Percentiles rank a stretch among this genome's conserved stretches.
phyloP scores from a whole-genome alignment of 768 basidiomycete species.

The Butyriboletus loyo region DNA sequence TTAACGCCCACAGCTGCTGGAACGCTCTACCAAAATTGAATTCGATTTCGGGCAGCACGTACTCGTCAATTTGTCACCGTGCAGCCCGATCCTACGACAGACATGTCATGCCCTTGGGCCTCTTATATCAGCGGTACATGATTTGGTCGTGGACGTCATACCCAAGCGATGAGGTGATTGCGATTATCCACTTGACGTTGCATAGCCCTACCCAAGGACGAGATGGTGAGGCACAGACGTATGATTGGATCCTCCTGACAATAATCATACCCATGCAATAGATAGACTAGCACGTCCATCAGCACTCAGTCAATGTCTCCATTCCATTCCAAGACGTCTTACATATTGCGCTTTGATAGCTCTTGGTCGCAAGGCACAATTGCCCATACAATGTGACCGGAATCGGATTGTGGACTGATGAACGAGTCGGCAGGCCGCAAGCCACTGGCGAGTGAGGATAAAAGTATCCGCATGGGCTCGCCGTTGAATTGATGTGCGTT shows the following conservation, averaged over 20 bases:
- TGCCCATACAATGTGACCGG: slow-evolving; percentile 76
- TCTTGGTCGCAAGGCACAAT: slow-evolving; percentile 75
- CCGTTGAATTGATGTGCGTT: slow-evolving; percentile 80
- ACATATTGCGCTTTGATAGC: slow-evolving; percentile 91
- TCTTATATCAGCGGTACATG: neutral
- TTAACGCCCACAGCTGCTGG: neutral
- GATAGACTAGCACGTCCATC: slow-evolving; percentile 35
- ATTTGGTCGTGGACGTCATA: neutral
- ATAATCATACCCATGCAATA: slow-evolving; percentile 80
- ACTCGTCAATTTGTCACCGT: slow-evolving; percentile 41
- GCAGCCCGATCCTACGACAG: slow-evolving; percentile 72
- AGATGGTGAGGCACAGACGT: slow-evolving; percentile 76
- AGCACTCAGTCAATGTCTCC: neutral
- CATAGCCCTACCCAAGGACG: slow-evolving; percentile 87
- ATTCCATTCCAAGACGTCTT: slow-evolving; percentile 28
- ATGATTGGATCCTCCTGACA: slow-evolving; percentile 83
- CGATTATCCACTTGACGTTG: slow-evolving; percentile 93
- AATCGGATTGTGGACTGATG: slow-evolving; percentile 68
- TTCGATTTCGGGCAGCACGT: slow-evolving; percentile 68
- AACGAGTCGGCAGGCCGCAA: slow-evolving; percentile 69
- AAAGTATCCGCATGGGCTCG: slow-evolving; percentile 77
- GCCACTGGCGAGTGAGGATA: slow-evolving; percentile 71
- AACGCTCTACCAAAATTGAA: slow-evolving; percentile 82
- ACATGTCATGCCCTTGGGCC: slow-evolving; percentile 77
- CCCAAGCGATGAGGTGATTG: slow-evolving; percentile 65